Evolutionary conservation across 2,329 filamentous ascomycete genomes (phyloP), one percentile per base, ranked within the genome.

Genomic region (Ustilaginoidea virens): DNA sequence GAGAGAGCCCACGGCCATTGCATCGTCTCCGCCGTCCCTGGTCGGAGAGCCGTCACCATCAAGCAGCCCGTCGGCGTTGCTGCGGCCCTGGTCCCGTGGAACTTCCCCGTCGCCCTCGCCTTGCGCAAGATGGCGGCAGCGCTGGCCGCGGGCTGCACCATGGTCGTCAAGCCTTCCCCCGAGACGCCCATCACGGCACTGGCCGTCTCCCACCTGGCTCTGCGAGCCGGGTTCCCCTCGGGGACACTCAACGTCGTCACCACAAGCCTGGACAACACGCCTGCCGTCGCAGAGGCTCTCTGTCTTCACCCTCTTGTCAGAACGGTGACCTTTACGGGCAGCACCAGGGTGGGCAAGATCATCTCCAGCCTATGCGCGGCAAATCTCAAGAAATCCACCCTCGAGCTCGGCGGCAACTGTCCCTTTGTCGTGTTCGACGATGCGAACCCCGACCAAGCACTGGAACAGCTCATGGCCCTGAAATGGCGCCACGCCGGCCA

Each of bases 291-390:
- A 9, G 60, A 63, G 42, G 52, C 55, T 1, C 51, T 66, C 1
- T 64, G 60, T 36, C 50, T 53, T 17, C 59, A 65, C 33, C 52
- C 51, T 0, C 33, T 51, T 1, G 53, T 65, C 1, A 58, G 56
- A 28, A 85, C 85, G 47, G 61, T 87, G 31, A 79, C 76, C 32
- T 90, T 87, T 41, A 87, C 80, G 0, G 81, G 81, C 12, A 74
- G 69, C 41, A 81, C 80, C 0, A 53, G 58, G 0, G 69, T 85
- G 0, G 81, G 81, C 4, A 67, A 70, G 22, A 73, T 74, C 34
- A 62, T 82, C 26, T 69, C 73, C 1, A 49, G 58, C 2, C 60
- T 62, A 2, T 72, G 71, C 5, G 74, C 71, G 4, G 63, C 66
- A 38, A 59, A 71, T 32, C 55, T 80, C 19, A 82, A 82, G 52